These are phyloP conservation scores for Comarum palustre DNA, from an alignment of 306 rosid genomes.

Conservation along the genomic window DNA sequence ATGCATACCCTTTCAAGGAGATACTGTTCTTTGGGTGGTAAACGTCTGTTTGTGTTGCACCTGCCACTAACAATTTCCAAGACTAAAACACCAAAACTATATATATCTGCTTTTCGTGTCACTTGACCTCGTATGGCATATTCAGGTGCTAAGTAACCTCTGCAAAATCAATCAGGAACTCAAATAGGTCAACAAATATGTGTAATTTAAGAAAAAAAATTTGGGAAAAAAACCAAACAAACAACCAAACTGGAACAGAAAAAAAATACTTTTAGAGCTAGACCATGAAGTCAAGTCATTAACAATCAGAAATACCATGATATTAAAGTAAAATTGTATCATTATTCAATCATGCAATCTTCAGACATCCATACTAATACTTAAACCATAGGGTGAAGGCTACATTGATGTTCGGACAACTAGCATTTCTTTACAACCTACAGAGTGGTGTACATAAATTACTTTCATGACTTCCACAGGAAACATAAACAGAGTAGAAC, in stretches of 20 bases:
- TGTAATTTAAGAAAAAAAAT: slow-evolving; percentile 2
- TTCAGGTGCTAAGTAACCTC: slow-evolving; percentile 91
- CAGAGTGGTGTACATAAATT: background rate
- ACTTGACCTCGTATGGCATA: slow-evolving; percentile 79
- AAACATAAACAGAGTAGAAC: slow-evolving; percentile 3
- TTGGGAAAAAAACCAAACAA: background rate
- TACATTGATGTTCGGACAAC: background rate
- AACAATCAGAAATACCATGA: background rate
- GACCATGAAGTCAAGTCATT: background rate
- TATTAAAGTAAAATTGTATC: background rate
- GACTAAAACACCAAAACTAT: slow-evolving; percentile 78
- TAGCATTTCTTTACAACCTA: background rate
- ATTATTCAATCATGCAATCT: background rate
- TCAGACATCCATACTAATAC: background rate
- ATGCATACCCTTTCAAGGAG: slow-evolving; percentile 66
- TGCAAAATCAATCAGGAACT: slow-evolving; percentile 30
- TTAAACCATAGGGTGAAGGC: background rate
- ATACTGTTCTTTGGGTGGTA: slow-evolving; percentile 57
- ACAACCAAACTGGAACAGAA: background rate
- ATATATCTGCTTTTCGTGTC: slow-evolving; percentile 76
- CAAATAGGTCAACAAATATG: slow-evolving; percentile 7
- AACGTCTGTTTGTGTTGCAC: slow-evolving; percentile 57
- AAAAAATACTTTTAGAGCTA: background rate
- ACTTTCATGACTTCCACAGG: background rate
- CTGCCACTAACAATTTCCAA: slow-evolving; percentile 82